Conservation (phyloP, 768 basidiomycete species). For the Nidularia sp. region DNA sequence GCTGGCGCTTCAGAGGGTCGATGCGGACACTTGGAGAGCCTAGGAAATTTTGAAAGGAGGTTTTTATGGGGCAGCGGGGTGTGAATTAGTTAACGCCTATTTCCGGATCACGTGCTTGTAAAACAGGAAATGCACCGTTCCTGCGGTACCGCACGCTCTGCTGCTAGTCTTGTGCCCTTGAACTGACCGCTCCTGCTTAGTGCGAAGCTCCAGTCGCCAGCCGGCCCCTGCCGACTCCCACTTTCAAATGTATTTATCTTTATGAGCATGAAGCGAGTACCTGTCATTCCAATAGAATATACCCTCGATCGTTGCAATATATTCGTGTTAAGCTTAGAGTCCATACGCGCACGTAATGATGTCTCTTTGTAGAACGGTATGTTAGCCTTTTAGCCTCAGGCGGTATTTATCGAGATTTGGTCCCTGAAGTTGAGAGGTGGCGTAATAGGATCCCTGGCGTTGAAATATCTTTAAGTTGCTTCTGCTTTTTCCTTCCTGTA, state of each 20-base stretch:
- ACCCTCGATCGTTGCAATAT: no score
- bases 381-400: no score
- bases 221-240: not conserved
- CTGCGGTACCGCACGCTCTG: not conserved
- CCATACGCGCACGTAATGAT: no score
- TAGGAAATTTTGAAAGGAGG: constrained; percentile 10
- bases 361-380: no score
- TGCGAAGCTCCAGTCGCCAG: not conserved
- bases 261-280: not conserved
- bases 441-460: no score
- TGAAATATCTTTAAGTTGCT: no score
- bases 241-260: not conserved
- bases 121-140: not conserved
- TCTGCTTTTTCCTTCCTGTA: no score
- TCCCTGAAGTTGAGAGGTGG: no score
- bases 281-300: no score
- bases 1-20: constrained; percentile 68
- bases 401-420: no score
- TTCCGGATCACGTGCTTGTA: constrained; percentile 2
- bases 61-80: constrained; percentile 26
- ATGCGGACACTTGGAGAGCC: constrained; percentile 56
- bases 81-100: constrained; percentile 10
- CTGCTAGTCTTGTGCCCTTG: not conserved
- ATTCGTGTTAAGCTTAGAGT: no score
- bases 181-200: not conserved